Evolutionary conservation across 2,329 filamentous ascomycete species (phyloP).

Genomic region (Exophiala xenobiotica): DNA sequence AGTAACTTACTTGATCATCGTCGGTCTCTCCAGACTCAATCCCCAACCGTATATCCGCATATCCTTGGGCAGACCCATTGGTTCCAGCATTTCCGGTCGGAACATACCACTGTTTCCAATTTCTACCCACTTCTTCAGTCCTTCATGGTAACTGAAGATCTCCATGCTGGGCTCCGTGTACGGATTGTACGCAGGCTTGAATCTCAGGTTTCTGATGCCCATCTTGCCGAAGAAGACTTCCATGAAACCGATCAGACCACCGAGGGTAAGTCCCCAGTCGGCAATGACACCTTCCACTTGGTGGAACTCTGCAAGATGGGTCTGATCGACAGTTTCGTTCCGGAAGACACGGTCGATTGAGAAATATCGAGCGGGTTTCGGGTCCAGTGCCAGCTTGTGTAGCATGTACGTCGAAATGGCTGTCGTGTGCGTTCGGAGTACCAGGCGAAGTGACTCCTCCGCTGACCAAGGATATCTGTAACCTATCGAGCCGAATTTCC

Average conservation of each 20-base stretch:
- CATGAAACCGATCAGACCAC: constrained; percentile 91
- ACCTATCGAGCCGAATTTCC: constrained; percentile 91
- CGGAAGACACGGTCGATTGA: constrained; percentile 98
- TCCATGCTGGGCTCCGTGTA: constrained; percentile 98
- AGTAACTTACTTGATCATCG: constrained; percentile 89
- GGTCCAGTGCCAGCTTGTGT: constrained; percentile 80
- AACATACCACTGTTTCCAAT: constrained; percentile 99
- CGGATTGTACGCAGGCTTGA: constrained; percentile 96
- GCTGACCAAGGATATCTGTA: constrained; percentile 93
- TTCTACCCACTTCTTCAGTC: constrained; percentile 86
- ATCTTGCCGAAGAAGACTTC: constrained; percentile 95
- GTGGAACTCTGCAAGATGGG: constrained; percentile 96
- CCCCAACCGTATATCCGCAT: constrained; percentile 95
- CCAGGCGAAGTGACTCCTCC: constrained; percentile 81
- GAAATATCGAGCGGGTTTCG: constrained; percentile 90
- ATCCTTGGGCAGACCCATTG: constrained; percentile 89
- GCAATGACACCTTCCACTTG: constrained; percentile 98
- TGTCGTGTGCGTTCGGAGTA: constrained; percentile 94
- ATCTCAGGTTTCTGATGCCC: constrained; percentile 81
- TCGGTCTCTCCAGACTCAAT: constrained; percentile 85
- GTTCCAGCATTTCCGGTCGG: constrained; percentile 92
- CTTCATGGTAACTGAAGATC: constrained; percentile 93
- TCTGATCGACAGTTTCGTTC: constrained; percentile 96
- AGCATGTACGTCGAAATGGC: constrained; percentile 88
- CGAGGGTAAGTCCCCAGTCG: constrained; percentile 88